A percentile compares a stretch with the other conserved stretches of the same genome.
Evolutionary conservation across 2,329 filamentous ascomycete species (phyloP).

Genomic region (Elsinoe necatrix): DNA sequence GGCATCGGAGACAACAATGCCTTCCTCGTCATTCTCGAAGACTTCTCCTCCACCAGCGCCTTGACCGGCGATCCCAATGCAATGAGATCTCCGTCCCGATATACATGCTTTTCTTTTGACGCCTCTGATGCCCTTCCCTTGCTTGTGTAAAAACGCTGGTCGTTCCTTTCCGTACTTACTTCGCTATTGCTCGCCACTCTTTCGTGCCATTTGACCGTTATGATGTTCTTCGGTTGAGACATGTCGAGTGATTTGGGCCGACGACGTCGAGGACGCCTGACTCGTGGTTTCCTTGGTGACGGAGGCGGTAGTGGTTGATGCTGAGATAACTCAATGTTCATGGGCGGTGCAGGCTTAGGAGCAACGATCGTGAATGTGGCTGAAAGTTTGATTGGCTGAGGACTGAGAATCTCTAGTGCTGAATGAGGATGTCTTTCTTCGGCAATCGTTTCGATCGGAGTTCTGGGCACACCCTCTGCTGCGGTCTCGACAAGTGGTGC

Average conservation of each 20-base stretch:
- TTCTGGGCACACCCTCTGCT: background rate
- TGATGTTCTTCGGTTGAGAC: slow-evolving; percentile 6
- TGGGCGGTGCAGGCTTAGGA: too few species aligned
- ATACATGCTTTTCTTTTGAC: background rate
- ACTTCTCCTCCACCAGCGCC: background rate
- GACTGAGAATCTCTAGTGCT: background rate
- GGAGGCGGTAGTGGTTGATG: background rate
- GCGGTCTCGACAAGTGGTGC: too few species aligned
- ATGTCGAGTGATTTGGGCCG: slow-evolving; percentile 2
- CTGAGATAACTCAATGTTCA: background rate
- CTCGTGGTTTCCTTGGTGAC: background rate
- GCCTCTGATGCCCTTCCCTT: background rate
- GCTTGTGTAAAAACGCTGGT: background rate
- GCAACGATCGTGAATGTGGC: background rate
- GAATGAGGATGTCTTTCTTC: background rate
- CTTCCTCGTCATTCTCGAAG: background rate
- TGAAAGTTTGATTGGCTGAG: background rate
- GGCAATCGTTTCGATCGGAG: background rate
- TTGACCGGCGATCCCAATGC: background rate
- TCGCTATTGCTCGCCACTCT: background rate
- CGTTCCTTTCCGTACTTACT: background rate
- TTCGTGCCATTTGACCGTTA: slow-evolving; percentile 1
- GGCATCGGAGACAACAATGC: background rate
- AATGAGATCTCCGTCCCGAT: background rate
- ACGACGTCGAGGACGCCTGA: background rate